phyloP scores from a whole-genome alignment of 371 early-diverging fungal genomes.

The Smittium culicis region DNA sequence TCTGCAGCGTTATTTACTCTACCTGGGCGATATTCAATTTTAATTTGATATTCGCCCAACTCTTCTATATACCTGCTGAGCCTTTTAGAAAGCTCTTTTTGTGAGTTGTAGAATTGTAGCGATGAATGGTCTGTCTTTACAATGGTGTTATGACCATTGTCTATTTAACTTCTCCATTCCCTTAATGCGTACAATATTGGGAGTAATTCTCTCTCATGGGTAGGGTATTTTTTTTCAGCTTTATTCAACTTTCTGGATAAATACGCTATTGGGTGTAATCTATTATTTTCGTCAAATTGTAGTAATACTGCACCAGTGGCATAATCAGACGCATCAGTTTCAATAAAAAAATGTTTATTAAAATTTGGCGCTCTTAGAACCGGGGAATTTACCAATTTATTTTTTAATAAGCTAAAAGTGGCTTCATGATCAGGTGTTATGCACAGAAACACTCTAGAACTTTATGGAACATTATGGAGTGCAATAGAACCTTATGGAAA shows the following conservation, averaged over 20 bases:
- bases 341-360: slow-evolving; percentile 15
- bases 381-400: neutral
- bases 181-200: slow-evolving; percentile 13
- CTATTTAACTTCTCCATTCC: slow-evolving; percentile 12
- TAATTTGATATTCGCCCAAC: slow-evolving; percentile 8
- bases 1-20: neutral
- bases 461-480: too few relatives aligned
- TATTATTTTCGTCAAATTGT: slow-evolving; percentile 17
- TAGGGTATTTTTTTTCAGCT: slow-evolving; percentile 19
- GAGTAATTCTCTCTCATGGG: slow-evolving; percentile 17
- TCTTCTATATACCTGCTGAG: slow-evolving; percentile 14
- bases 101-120: neutral
- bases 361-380: slow-evolving; percentile 13
- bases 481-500: too few relatives aligned
- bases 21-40: slow-evolving; percentile 7
- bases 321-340: slow-evolving; percentile 29
- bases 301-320: slow-evolving; percentile 27
- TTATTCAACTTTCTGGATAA: slow-evolving; percentile 11
- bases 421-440: neutral
- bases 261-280: slow-evolving; percentile 16
- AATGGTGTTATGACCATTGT: neutral
- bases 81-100: slow-evolving; percentile 9
- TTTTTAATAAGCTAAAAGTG: neutral
- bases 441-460: too few relatives aligned
- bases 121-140: slow-evolving; percentile 14